A percentile compares a stretch with the other conserved stretches of the same genome.
phyloP scores from a whole-genome alignment of 371 early-diverging fungal species.

The Dichotomocladium elegans region DNA sequence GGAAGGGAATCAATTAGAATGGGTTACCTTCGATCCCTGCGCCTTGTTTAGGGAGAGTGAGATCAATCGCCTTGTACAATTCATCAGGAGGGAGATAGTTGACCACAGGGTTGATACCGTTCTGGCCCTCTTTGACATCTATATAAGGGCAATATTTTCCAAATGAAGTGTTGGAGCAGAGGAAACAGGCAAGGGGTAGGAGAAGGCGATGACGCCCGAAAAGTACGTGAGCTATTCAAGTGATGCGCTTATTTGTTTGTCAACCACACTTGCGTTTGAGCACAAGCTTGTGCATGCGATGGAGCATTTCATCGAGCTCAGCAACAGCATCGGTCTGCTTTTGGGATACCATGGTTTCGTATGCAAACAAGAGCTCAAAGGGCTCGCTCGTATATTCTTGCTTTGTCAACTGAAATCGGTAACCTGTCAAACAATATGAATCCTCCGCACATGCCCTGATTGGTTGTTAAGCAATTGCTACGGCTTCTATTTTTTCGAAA shows the following conservation, averaged over 20 bases:
- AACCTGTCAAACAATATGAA: no score
- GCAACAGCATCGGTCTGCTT: slow-evolving; percentile 20
- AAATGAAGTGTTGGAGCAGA: no score
- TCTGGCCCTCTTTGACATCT: slow-evolving; percentile 49
- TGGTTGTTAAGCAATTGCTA: no score
- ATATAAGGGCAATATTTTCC: not conserved
- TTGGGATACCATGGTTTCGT: slow-evolving; percentile 16
- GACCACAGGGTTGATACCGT: slow-evolving; percentile 38
- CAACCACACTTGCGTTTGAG: slow-evolving; percentile 21
- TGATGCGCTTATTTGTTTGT: not conserved
- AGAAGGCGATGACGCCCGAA: not conserved
- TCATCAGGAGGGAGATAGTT: slow-evolving; percentile 46
- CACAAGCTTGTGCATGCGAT: slow-evolving; percentile 28
- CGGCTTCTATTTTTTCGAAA: no score
- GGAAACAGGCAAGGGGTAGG: not conserved
- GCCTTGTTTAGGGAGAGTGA: slow-evolving; percentile 45
- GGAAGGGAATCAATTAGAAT: no score
- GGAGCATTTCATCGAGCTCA: slow-evolving; percentile 35
- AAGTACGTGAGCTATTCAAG: not conserved
- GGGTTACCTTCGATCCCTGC: slow-evolving; percentile 49
- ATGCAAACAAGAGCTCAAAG: not conserved
- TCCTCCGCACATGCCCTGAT: no score
- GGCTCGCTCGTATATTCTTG: no score
- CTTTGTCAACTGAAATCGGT: no score
- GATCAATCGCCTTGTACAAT: slow-evolving; percentile 49